Evolutionary conservation across 441 rosid species (phyloP).

Genomic region (Aleurites moluccanus): DNA sequence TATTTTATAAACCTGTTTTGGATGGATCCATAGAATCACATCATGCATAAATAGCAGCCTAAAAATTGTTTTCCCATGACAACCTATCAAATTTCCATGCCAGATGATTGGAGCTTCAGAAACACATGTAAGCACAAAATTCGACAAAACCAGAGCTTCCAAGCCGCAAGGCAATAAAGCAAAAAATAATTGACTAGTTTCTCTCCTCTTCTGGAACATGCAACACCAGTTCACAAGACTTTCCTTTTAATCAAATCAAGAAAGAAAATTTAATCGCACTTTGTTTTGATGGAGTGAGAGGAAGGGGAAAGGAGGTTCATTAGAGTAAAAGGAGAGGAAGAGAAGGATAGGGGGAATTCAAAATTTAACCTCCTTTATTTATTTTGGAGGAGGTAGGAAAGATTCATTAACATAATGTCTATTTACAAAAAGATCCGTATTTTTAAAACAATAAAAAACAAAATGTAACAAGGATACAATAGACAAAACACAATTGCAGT

Average conservation of each 20-base stretch:
- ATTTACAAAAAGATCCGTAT: too few species aligned
- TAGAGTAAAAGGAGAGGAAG: too few species aligned
- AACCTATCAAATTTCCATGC: neutral
- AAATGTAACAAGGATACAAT: too few species aligned
- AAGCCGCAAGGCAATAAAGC: neutral
- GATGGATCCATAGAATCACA: neutral
- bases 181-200: neutral
- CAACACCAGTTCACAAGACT: neutral
- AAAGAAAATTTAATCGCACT: neutral
- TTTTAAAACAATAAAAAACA: too few species aligned
- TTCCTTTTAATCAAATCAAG: constrained; percentile 5
- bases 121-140: neutral
- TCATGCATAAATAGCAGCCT: neutral
- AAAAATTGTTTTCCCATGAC: neutral
- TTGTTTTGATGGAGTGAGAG: too few species aligned
- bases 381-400: too few species aligned
- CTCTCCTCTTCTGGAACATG: neutral
- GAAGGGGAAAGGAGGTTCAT: too few species aligned
- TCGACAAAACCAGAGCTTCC: neutral
- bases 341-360: too few species aligned
- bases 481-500: too few species aligned
- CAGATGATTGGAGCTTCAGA: neutral
- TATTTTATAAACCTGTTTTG: neutral
- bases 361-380: too few species aligned
- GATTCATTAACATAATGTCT: too few species aligned